phyloP scores from a whole-genome alignment of 108 stramenopile genomes.

The Fragilariopsis cylindrus region DNA sequence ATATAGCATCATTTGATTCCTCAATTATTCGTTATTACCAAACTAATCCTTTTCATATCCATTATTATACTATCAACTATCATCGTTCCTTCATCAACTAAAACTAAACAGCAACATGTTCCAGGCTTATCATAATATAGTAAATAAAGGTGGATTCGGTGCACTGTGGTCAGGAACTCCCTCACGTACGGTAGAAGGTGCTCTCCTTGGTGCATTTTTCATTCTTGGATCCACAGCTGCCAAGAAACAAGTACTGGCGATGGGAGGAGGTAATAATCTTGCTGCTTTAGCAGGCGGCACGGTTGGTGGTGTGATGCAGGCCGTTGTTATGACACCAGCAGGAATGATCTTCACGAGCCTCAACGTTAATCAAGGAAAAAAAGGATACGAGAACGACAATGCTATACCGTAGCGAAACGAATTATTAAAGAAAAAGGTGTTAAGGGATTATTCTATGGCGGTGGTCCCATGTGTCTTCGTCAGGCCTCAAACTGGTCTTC shows the following conservation, averaged over 20 bases:
- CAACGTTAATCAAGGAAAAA: conserved; percentile 40
- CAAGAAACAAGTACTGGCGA: conserved; percentile 37
- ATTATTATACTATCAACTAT: no score
- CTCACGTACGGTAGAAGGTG: conserved; percentile 49
- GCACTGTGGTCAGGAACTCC: conserved; percentile 33
- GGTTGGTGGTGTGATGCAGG: conserved; percentile 54
- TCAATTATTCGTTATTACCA: no score
- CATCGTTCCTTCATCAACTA: no score
- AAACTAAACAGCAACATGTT: conserved; percentile 18
- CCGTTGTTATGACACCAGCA: conserved; percentile 60
- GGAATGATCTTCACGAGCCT: conserved; percentile 55
- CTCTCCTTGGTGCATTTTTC: conserved; percentile 49
- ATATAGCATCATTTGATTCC: neutral
- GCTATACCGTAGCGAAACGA: conserved; percentile 40
- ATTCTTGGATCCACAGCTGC: conserved; percentile 31
- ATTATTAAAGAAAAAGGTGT: conserved; percentile 47
- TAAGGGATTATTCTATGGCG: conserved; percentile 39
- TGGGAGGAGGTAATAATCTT: conserved; percentile 34
- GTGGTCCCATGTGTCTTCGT: conserved; percentile 43
- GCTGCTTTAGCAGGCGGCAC: conserved; percentile 46
- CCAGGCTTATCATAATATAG: conserved; percentile 33
- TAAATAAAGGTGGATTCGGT: conserved; percentile 39
- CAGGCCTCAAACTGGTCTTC: conserved; percentile 61
- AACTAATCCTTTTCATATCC: neutral
- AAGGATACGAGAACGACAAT: conserved; percentile 46